These are phyloP conservation scores for Pachyrhizus erosus DNA, from an alignment of 306 rosid species.

Conservation along the genomic window DNA sequence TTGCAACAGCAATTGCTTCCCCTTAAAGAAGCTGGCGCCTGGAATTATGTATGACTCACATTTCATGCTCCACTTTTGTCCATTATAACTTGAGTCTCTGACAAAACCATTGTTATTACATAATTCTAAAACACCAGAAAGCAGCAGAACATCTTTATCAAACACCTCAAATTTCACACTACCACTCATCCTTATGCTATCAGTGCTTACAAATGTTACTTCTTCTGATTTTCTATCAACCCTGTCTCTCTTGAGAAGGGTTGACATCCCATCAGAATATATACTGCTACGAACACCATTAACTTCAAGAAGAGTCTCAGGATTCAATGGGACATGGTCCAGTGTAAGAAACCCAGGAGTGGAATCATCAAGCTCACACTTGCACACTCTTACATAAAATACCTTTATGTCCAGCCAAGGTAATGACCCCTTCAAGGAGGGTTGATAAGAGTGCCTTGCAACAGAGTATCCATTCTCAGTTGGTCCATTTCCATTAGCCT, in stretches of 20 bases:
- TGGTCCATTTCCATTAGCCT: constrained; percentile 56
- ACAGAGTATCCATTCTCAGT: constrained; percentile 61
- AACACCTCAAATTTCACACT: constrained; percentile 81
- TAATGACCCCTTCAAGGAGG: constrained; percentile 56
- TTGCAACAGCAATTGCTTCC: constrained; percentile 52
- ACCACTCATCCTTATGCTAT: constrained; percentile 77
- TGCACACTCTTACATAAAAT: constrained; percentile 75
- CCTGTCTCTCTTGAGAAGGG: constrained; percentile 74
- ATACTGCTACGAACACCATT: constrained; percentile 76
- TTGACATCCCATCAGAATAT: constrained; percentile 63
- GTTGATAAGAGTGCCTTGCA: constrained; percentile 58
- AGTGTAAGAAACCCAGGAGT: constrained; percentile 72
- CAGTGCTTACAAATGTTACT: constrained; percentile 86
- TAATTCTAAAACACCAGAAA: constrained; percentile 70
- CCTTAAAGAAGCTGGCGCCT: constrained; percentile 60
- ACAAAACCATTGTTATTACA: constrained; percentile 49
- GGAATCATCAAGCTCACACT: constrained; percentile 71
- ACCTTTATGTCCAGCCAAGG: constrained; percentile 86
- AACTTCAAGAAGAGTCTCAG: constrained; percentile 76
- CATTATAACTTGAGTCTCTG: constrained; percentile 49
- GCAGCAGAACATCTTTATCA: constrained; percentile 62
- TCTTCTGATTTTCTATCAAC: constrained; percentile 82
- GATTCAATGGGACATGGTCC: constrained; percentile 72
- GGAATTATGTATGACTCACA: constrained; percentile 61
- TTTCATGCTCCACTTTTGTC: constrained; percentile 69